phyloP scores from a whole-genome alignment of 2,329 filamentous ascomycete genomes.

The Fusarium nematophilum region DNA sequence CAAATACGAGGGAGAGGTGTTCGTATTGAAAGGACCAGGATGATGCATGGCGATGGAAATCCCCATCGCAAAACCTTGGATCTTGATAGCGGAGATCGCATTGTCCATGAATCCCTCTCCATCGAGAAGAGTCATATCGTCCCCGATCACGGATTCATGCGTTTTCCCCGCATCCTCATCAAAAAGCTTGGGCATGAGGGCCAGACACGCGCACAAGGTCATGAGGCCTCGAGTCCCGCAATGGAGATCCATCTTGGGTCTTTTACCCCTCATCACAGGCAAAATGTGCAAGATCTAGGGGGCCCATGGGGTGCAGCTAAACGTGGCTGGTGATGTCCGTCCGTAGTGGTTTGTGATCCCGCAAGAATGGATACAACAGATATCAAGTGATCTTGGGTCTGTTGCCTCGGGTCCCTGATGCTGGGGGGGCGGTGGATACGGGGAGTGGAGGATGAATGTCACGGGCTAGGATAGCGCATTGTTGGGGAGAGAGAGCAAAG shows the following conservation, averaged over 20 bases:
- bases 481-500: too few relatives aligned
- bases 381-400: conserved; percentile 30
- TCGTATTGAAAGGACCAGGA: conserved; percentile 7
- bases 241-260: background rate
- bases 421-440: conserved; percentile 11
- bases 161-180: conserved; percentile 35
- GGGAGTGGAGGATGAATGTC: conserved; percentile 21
- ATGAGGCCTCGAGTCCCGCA: conserved; percentile 28
- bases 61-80: too few relatives aligned
- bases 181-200: conserved; percentile 32
- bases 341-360: conserved; percentile 3
- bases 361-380: background rate
- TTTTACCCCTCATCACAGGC: conserved; percentile 4
- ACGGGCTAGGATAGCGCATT: conserved; percentile 7
- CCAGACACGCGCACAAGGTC: conserved; percentile 34
- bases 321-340: conserved; percentile 15
- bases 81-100: too few relatives aligned
- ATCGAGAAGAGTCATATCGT: conserved; percentile 28
- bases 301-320: conserved; percentile 1
- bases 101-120: too few relatives aligned
- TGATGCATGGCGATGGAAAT: background rate
- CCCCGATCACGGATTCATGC: conserved; percentile 13
- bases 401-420: background rate
- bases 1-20: conserved; percentile 15
- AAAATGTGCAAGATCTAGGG: conserved; percentile 10